phyloP scores from a whole-genome alignment of 106 monocot genomes.

The Dendrobium catenatum region DNA sequence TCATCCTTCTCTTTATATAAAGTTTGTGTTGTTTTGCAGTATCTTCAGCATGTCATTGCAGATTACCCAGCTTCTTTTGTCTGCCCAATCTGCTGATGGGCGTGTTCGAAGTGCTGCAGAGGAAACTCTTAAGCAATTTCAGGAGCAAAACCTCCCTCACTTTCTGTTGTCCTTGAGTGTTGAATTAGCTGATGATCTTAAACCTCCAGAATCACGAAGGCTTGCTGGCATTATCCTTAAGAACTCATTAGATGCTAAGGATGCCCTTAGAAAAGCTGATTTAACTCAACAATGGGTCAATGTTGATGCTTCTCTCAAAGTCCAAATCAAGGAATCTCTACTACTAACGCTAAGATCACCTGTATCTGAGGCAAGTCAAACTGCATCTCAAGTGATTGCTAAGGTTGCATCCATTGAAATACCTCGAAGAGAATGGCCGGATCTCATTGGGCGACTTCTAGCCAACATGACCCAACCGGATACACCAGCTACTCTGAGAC shows the following conservation, averaged over 20 bases:
- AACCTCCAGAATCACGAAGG: slow-evolving; percentile 24
- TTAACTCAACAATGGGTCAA: slow-evolving; percentile 19
- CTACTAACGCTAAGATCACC: slow-evolving; percentile 11
- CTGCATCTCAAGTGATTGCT: slow-evolving; percentile 24
- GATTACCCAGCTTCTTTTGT: slow-evolving; percentile 18
- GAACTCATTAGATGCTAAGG: slow-evolving; percentile 28
- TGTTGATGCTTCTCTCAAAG: slow-evolving; percentile 18
- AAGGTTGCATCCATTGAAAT: slow-evolving; percentile 26
- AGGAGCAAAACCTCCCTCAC: slow-evolving; percentile 16
- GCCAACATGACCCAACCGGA: slow-evolving; percentile 16
- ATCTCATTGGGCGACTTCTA: slow-evolving; percentile 16
- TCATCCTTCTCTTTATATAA: neutral
- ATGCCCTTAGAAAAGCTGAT: slow-evolving; percentile 15
- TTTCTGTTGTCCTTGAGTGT: slow-evolving; percentile 14
- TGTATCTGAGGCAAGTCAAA: slow-evolving; percentile 20
- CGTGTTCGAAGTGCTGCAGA: slow-evolving; percentile 13
- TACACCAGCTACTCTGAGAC: slow-evolving; percentile 9
- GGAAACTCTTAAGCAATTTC: slow-evolving; percentile 17
- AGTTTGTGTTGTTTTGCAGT: neutral
- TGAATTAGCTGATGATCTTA: slow-evolving; percentile 19
- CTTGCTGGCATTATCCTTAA: slow-evolving; percentile 28
- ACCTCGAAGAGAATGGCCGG: slow-evolving; percentile 19
- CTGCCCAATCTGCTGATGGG: slow-evolving; percentile 26
- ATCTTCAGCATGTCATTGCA: slow-evolving; percentile 18
- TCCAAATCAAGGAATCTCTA: slow-evolving; percentile 22